These are phyloP conservation scores for Backusella circina DNA, from an alignment of 192 early-diverging fungal genomes.

Conservation along the genomic window DNA sequence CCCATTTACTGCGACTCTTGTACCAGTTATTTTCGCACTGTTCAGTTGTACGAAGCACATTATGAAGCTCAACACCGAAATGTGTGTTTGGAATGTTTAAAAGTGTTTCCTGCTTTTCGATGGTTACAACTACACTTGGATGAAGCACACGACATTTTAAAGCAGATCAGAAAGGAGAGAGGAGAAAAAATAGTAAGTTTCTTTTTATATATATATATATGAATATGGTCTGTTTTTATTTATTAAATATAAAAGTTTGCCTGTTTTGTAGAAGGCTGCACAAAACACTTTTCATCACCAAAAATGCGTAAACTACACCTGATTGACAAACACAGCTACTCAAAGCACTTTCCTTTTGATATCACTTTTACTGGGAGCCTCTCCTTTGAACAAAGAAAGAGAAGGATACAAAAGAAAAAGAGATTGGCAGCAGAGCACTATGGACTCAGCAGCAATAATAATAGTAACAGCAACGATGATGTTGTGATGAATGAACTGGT, in stretches of 20 bases:
- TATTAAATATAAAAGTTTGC: conserved; percentile 39
- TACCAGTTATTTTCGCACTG: conserved; percentile 30
- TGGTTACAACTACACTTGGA: conserved; percentile 48
- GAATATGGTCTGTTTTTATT: not conserved
- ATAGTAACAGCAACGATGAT: not conserved
- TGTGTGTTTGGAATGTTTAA: conserved; percentile 42
- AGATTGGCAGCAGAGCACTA: not conserved
- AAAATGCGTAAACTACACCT: conserved; percentile 42
- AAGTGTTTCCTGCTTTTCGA: conserved; percentile 42
- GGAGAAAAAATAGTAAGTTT: conserved; percentile 48
- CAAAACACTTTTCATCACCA: conserved; percentile 32
- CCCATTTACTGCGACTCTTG: conserved; percentile 21
- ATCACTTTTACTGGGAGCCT: conserved; percentile 39
- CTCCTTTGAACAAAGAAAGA: conserved; percentile 25
- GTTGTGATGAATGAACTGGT: conserved; percentile 14
- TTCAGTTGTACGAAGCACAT: conserved; percentile 44
- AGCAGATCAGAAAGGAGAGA: conserved; percentile 39
- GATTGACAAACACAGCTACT: conserved; percentile 53
- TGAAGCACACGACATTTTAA: conserved; percentile 47
- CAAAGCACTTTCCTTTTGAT: conserved; percentile 46
- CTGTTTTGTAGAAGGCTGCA: conserved; percentile 51
- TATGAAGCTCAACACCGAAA: conserved; percentile 48
- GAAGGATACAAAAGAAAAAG: conserved; percentile 14
- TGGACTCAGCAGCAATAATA: not conserved
- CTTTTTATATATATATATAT: not conserved